Conservation (phyloP, 345 rosid genomes). For the Eucalyptus cladocalyx region DNA sequence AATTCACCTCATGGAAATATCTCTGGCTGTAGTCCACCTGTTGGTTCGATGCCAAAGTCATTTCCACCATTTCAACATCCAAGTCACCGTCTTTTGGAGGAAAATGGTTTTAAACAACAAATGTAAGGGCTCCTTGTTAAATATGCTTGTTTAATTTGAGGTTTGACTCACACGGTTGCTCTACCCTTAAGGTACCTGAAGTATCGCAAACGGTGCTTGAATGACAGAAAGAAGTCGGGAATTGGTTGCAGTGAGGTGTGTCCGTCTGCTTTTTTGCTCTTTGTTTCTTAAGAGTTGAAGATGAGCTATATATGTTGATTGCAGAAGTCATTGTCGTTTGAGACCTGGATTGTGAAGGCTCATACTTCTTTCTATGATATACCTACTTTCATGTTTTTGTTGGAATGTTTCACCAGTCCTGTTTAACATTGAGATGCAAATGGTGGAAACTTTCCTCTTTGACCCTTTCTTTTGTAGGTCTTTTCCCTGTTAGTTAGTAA, state of each 20-base stretch:
- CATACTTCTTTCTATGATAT: not conserved
- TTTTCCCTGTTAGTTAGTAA: not conserved
- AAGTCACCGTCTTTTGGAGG: constrained; percentile 91
- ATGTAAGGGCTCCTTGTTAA: constrained; percentile 36
- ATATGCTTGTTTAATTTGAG: not conserved
- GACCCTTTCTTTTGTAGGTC: not conserved
- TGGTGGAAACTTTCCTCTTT: not conserved
- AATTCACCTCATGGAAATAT: constrained; percentile 64
- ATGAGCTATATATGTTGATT: not conserved
- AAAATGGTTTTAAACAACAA: constrained; percentile 93
- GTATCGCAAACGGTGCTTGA: constrained; percentile 81
- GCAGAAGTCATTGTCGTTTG: not conserved
- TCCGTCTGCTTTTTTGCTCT: not conserved
- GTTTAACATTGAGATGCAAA: not conserved
- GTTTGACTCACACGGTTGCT: constrained; percentile 8
- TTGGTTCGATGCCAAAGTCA: constrained; percentile 92
- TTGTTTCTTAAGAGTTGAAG: not conserved
- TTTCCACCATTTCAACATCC: constrained; percentile 94
- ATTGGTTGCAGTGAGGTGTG: constrained; percentile 91
- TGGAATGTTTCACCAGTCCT: not conserved
- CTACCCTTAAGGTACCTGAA: constrained; percentile 64
- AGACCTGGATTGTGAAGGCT: not conserved
- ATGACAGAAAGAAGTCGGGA: constrained; percentile 87
- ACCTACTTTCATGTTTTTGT: not conserved
- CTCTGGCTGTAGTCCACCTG: constrained; percentile 84